A percentile compares a stretch with the other conserved stretches of the same genome.
phyloP scores from a whole-genome alignment of 2,329 filamentous ascomycete genomes.

The Paracorniculantispora psalliotae region DNA sequence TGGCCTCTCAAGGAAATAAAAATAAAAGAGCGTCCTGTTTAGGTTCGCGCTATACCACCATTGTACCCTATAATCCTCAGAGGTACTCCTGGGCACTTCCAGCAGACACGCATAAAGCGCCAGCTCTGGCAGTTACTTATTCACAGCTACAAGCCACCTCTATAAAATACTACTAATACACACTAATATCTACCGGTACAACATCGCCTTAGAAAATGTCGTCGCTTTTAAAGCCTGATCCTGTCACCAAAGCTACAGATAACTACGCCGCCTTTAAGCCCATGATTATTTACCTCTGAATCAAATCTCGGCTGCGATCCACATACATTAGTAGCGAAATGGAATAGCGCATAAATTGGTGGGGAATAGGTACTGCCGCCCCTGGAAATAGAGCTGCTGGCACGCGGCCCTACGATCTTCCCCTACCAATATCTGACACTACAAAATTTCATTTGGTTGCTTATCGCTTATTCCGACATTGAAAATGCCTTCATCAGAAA shows the following conservation, averaged over 20 bases:
- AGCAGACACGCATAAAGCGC: background rate
- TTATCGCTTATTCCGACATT: too few species aligned
- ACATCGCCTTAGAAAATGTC: background rate
- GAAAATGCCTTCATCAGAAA: too few species aligned
- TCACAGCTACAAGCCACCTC: background rate
- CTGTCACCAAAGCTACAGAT: background rate
- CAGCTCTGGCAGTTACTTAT: background rate
- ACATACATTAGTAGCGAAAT: background rate
- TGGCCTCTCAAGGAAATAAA: too few species aligned
- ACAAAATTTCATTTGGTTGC: too few species aligned
- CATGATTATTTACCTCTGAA: background rate
- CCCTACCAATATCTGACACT: too few species aligned
- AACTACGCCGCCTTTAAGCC: too few species aligned
- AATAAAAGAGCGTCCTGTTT: too few species aligned
- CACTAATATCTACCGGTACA: background rate
- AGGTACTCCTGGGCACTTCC: background rate
- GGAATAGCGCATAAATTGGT: too few species aligned
- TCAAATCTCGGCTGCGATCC: background rate
- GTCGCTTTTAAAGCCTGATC: background rate
- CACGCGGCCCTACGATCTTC: too few species aligned
- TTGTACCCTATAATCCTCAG: background rate
- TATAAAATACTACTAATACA: background rate
- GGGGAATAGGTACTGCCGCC: too few species aligned
- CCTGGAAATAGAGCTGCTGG: too few species aligned
- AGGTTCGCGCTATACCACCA: too few species aligned